Evolutionary conservation across 1,284 basidiomycete species (phyloP).

Genomic region (Irpex sp.): DNA sequence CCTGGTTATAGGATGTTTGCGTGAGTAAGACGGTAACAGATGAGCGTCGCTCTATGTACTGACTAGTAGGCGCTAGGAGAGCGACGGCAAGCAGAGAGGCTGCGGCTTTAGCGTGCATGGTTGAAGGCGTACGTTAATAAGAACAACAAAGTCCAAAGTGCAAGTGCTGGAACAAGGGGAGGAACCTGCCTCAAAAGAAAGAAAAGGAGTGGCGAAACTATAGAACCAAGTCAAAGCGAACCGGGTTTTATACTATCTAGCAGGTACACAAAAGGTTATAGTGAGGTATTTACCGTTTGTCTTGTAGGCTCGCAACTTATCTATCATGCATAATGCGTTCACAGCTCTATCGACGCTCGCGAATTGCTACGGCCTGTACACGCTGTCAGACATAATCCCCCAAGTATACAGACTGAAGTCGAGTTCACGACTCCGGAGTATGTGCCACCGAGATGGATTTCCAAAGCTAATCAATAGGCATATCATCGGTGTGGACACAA

Average conservation of each 20-base stretch:
- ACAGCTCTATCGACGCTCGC: background rate
- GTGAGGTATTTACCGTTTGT: background rate
- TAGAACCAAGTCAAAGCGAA: background rate
- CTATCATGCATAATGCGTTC: background rate
- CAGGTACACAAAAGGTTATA: background rate
- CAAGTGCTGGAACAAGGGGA: background rate
- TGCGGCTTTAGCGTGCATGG: background rate
- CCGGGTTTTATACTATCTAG: background rate
- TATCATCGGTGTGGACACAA: background rate
- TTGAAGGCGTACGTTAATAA: background rate
- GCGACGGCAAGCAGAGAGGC: background rate
- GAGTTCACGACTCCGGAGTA: background rate
- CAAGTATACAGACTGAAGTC: background rate
- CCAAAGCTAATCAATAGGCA: background rate
- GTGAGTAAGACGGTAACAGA: background rate
- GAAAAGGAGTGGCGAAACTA: background rate
- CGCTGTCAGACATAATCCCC: background rate
- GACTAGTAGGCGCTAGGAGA: background rate
- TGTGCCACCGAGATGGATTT: background rate
- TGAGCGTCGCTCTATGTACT: background rate
- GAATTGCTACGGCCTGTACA: background rate
- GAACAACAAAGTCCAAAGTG: background rate
- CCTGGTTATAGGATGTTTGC: background rate
- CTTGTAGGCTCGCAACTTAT: background rate
- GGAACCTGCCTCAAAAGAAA: background rate